Percentiles rank a stretch among this genome's conserved stretches.
Evolutionary conservation across 2,329 filamentous ascomycete species (phyloP).

Genomic region (Penicillium paneum): DNA sequence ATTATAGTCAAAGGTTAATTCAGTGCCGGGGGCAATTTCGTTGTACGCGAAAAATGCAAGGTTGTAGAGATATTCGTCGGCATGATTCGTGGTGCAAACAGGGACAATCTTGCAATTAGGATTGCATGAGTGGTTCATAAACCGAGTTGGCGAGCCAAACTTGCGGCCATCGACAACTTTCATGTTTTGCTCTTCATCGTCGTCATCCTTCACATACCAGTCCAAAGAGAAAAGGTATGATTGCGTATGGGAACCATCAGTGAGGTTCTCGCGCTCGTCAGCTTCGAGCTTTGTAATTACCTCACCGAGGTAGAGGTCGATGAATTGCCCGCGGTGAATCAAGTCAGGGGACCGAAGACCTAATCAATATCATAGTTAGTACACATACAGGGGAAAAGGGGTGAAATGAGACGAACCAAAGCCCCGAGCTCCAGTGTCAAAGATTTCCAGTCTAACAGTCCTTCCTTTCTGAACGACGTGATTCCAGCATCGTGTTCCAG

Average conservation of each 20-base stretch:
- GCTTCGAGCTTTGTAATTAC: slow-evolving; percentile 40
- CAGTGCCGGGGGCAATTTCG: slow-evolving; percentile 41
- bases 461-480: slow-evolving; percentile 42
- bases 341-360: slow-evolving; percentile 40
- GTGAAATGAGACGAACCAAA: slow-evolving; percentile 32
- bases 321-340: slow-evolving; percentile 45
- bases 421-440: slow-evolving; percentile 41
- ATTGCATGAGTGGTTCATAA: slow-evolving; percentile 50
- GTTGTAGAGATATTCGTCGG: slow-evolving; percentile 43
- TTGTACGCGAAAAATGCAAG: slow-evolving; percentile 48
- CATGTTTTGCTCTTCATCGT: slow-evolving; percentile 23
- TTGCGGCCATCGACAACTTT: slow-evolving; percentile 46
- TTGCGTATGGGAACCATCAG: slow-evolving; percentile 19
- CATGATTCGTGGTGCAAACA: slow-evolving; percentile 39
- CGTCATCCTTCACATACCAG: slow-evolving; percentile 27
- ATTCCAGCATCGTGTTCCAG: slow-evolving; percentile 37
- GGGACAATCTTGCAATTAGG: slow-evolving; percentile 47
- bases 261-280: slow-evolving; percentile 37
- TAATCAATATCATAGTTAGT: slow-evolving; percentile 14
- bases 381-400: background rate
- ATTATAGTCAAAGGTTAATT: slow-evolving; percentile 50
- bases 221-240: slow-evolving; percentile 47
- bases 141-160: slow-evolving; percentile 43
- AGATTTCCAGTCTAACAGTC: slow-evolving; percentile 42
- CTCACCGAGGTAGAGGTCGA: slow-evolving; percentile 47